Base-by-base conservation (phyloP, 352 stramenopile species). In the Globisporangium sylvaticum region DNA sequence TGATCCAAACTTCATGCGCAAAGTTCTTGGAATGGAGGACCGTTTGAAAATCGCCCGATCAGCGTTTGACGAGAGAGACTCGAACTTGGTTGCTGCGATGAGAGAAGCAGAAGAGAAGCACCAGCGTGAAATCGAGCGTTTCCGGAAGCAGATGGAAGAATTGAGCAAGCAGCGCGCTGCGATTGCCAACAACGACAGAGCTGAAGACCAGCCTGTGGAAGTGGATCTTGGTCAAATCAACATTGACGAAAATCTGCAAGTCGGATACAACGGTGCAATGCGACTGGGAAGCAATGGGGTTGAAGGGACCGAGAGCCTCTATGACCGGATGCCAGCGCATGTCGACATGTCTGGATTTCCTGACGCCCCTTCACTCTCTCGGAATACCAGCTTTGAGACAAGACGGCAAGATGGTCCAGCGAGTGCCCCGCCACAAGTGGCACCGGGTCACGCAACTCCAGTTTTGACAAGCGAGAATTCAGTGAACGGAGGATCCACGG, bases 61-160 rank as follows among this genome's bases (percentile, higher is more conserved):
- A 32, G 74, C 79, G 20, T 90, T 87, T 58, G 78, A 92, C 46
- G 84, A 92, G 58, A 73, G 72, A n/a, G 83, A 92, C 65, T 87
- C 81, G 12, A 91, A 76, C 27, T 67, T 92, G 20, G 86, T 91
- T 29, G 83, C 80, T 15, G 84, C 79, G 22, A 92, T 94, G 48
- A 81, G 84, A 52, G 90, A 73, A 48, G 84, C 92, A 70, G 82
- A 93, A 61, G 84, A 93, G 52, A 92, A 93, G 48, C 87, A 95
- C 54, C 76, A 93, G 65, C 83, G 83, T 46, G 87, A 95, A 74
- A 87, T 95, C 50, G 84, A 93, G 69, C 82, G 83, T 0, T 92
- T 92, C 42, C 77, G 83, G 24, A 85, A 87, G 65, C 91, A 92
- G 59, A 92, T 95, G 82, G 81, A 93, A 61, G 83, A 95, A 58